Evolutionary conservation across 2,329 filamentous ascomycete genomes (phyloP).

Genomic region (Fonsecaea multimorphosa): DNA sequence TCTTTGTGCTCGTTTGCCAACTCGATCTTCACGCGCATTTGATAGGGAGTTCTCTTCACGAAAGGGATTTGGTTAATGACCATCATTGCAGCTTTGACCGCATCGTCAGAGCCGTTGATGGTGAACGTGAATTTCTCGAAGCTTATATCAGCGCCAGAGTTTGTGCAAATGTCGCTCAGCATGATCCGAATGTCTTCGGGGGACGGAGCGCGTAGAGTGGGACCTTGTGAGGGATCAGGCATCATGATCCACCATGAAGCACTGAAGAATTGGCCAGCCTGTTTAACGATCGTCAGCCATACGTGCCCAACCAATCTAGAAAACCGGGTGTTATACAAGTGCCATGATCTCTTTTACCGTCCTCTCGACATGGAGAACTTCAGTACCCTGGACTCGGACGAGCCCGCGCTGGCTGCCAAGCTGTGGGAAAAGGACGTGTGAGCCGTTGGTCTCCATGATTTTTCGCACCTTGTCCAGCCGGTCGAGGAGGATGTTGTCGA

Average conservation of each 20-base stretch:
- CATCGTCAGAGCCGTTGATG: slow-evolving; percentile 93
- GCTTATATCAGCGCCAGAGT: slow-evolving; percentile 90
- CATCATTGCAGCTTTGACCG: slow-evolving; percentile 91
- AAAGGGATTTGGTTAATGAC: slow-evolving; percentile 93
- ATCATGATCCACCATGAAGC: slow-evolving; percentile 94
- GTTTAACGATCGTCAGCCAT: slow-evolving; percentile 38
- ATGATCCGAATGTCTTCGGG: slow-evolving; percentile 80
- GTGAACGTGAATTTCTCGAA: slow-evolving; percentile 95
- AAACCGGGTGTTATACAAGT: slow-evolving; percentile 64
- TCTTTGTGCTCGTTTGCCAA: slow-evolving; percentile 99
- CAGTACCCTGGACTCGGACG: slow-evolving; percentile 88
- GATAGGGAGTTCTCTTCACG: slow-evolving; percentile 83
- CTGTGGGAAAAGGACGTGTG: slow-evolving; percentile 89
- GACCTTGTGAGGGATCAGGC: slow-evolving; percentile 67
- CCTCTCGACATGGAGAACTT: slow-evolving; percentile 91
- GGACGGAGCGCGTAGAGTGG: slow-evolving; percentile 64
- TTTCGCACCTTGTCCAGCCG: slow-evolving; percentile 96
- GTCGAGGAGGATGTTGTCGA: slow-evolving; percentile 89
- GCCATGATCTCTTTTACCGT: slow-evolving; percentile 96
- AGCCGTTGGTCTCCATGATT: slow-evolving; percentile 95
- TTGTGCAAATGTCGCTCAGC: slow-evolving; percentile 93
- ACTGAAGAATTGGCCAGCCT: slow-evolving; percentile 97
- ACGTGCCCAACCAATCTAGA: slow-evolving; percentile 29
- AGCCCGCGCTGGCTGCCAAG: slow-evolving; percentile 83
- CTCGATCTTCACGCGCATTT: slow-evolving; percentile 97